Percentiles rank a stretch among this genome's conserved stretches.
Evolutionary conservation across 805 yeast species (phyloP).

Genomic region (Metschnikowia vanudenii): DNA sequence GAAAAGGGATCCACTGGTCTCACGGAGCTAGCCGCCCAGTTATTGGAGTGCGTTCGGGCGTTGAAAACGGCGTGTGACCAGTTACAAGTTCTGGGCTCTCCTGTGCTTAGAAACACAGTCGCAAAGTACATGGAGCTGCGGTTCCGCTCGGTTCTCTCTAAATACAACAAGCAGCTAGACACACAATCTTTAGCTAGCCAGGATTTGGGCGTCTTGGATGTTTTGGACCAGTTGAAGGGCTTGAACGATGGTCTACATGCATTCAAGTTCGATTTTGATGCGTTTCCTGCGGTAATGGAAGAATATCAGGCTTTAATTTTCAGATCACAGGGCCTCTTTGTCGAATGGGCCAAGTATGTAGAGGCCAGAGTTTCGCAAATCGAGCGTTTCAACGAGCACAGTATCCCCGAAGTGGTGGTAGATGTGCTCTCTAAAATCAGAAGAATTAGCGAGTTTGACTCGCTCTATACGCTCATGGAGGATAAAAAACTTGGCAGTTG

Average conservation of each 20-base stretch:
- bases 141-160: conserved; percentile 11
- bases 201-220: conserved; percentile 33
- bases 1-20: conserved; percentile 64
- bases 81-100: conserved; percentile 13
- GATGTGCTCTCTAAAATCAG: conserved; percentile 68
- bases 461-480: conserved; percentile 50
- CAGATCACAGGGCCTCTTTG: conserved; percentile 42
- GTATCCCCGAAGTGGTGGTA: conserved; percentile 69
- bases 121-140: conserved; percentile 16
- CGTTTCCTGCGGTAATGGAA: conserved; percentile 13
- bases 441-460: conserved; percentile 60
- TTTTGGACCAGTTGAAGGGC: conserved; percentile 44
- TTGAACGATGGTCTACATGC: conserved; percentile 23
- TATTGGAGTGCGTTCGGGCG: conserved; percentile 43
- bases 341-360: conserved; percentile 55
- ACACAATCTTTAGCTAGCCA: conserved; percentile 17
- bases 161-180: conserved; percentile 12
- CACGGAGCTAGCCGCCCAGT: conserved; percentile 49
- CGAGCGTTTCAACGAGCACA: conserved; percentile 62
- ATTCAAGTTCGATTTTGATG: conserved; percentile 11
- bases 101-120: conserved; percentile 16
- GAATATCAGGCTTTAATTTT: conserved; percentile 21
- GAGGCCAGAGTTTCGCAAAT: conserved; percentile 49
- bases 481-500: conserved; percentile 60
- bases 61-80: conserved; percentile 13